phyloP scores from a whole-genome alignment of 1,284 basidiomycete genomes.

The Ustilago curta region DNA sequence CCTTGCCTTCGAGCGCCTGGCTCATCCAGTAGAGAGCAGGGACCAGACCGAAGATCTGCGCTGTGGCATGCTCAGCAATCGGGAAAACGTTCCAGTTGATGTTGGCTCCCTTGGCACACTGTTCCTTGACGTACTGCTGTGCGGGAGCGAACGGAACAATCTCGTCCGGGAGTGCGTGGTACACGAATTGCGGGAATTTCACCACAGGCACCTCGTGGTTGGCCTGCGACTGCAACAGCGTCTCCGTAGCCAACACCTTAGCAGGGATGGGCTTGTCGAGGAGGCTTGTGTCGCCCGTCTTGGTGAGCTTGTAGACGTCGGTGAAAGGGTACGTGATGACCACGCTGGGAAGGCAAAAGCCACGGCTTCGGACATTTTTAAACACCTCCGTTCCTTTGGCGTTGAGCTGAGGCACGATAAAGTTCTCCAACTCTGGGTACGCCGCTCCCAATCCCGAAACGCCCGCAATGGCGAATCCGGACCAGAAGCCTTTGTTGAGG shows the following conservation, averaged over 20 bases:
- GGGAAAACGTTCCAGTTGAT: slow-evolving; percentile 51
- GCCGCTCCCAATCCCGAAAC: slow-evolving; percentile 43
- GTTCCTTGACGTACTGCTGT: slow-evolving; percentile 52
- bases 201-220: slow-evolving; percentile 43
- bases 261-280: slow-evolving; percentile 29
- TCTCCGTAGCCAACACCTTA: slow-evolving; percentile 33
- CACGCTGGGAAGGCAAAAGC: slow-evolving; percentile 41
- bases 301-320: slow-evolving; percentile 43
- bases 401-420: slow-evolving; percentile 24
- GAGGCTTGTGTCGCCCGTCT: slow-evolving; percentile 33
- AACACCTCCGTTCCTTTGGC: slow-evolving; percentile 26
- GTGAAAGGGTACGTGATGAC: slow-evolving; percentile 27
- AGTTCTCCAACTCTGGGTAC: slow-evolving; percentile 45
- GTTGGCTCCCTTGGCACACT: slow-evolving; percentile 61
- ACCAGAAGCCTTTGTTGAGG: slow-evolving; percentile 47
- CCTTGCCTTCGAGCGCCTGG: slow-evolving; percentile 39
- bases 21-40: slow-evolving; percentile 40
- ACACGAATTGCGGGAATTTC: slow-evolving; percentile 58
- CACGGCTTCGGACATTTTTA: slow-evolving; percentile 20
- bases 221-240: slow-evolving; percentile 42
- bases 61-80: slow-evolving; percentile 47
- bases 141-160: slow-evolving; percentile 57
- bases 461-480: slow-evolving; percentile 58
- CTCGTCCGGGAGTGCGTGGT: slow-evolving; percentile 60
- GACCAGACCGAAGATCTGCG: slow-evolving; percentile 39